Evolutionary conservation across 1,284 basidiomycete genomes (phyloP).

Genomic region (Sanghuangporus weigelae): DNA sequence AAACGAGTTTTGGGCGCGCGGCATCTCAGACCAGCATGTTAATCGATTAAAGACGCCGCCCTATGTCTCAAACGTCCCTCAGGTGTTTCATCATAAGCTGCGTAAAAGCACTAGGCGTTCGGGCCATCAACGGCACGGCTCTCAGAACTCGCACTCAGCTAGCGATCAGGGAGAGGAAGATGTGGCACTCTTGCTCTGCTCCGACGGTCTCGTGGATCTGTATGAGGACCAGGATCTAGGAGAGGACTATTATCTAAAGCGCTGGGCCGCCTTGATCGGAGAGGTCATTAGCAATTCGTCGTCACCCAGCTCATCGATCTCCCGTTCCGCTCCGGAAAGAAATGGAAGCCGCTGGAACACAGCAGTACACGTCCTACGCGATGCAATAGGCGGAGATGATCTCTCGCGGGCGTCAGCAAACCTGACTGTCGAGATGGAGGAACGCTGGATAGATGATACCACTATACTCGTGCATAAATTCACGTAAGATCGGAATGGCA

Average conservation of each 20-base stretch:
- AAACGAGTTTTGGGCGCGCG: conserved; percentile 39
- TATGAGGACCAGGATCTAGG: conserved; percentile 35
- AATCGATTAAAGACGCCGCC: conserved; percentile 51
- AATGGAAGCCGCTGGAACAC: conserved; percentile 30
- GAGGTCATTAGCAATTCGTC: conserved; percentile 4
- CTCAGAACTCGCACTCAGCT: conserved; percentile 17
- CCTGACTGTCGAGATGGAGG: conserved; percentile 58
- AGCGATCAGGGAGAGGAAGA: conserved; percentile 11
- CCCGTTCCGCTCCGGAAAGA: background rate
- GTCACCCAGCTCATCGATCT: background rate
- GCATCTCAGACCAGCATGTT: conserved; percentile 36
- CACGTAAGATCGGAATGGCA: conserved; percentile 22
- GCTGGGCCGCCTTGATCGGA: conserved; percentile 16
- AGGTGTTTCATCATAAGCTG: conserved; percentile 38
- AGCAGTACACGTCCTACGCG: conserved; percentile 48
- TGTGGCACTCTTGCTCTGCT: conserved; percentile 43
- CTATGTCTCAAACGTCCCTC: conserved; percentile 49
- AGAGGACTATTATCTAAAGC: conserved; percentile 20
- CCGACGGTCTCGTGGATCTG: conserved; percentile 54
- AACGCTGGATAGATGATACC: conserved; percentile 68
- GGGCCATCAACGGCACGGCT: background rate
- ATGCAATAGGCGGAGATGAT: conserved; percentile 54
- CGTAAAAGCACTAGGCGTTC: conserved; percentile 4
- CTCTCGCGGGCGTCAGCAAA: conserved; percentile 45
- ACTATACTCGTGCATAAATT: conserved; percentile 48